Evolutionary conservation across 208 protist genomes (phyloP).

Genomic region (Acanthamoeba lugdunensis): DNA sequence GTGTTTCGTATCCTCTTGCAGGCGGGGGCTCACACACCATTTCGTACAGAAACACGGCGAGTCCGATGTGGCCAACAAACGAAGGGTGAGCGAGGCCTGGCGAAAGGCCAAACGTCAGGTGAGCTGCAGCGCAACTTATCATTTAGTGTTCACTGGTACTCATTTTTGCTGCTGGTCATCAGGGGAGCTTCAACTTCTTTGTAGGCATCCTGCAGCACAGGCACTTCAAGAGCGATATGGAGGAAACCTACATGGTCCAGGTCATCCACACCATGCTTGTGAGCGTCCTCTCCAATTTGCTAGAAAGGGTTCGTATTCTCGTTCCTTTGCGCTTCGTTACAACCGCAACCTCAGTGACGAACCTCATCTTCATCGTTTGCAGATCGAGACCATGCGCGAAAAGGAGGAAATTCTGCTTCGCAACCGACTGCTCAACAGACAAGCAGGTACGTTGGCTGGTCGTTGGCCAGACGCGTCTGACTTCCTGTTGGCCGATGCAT

Average conservation of each 20-base stretch:
- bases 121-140: background rate
- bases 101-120: slow-evolving; percentile 61
- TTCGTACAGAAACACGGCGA: background rate
- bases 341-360: background rate
- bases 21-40: background rate
- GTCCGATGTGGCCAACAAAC: slow-evolving; percentile 41
- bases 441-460: background rate
- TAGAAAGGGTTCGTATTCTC: background rate
- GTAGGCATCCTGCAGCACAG: background rate
- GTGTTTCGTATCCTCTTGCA: background rate
- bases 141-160: background rate
- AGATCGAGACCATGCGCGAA: slow-evolving; percentile 54
- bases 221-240: slow-evolving; percentile 11
- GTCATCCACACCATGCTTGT: slow-evolving; percentile 47
- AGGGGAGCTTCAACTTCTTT: slow-evolving; percentile 66
- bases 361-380: background rate
- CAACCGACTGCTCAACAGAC: slow-evolving; percentile 33
- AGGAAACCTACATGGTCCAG: slow-evolving; percentile 11
- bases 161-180: background rate
- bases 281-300: slow-evolving; percentile 38
- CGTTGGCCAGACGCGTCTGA: background rate
- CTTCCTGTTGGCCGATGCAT: background rate
- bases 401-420: slow-evolving; percentile 50
- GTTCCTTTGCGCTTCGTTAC: too few species aligned
- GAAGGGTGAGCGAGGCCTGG: slow-evolving; percentile 35